Evolutionary conservation across 495 filamentous ascomycete species (phyloP).

Genomic region (Aspergillus avenaceus): DNA sequence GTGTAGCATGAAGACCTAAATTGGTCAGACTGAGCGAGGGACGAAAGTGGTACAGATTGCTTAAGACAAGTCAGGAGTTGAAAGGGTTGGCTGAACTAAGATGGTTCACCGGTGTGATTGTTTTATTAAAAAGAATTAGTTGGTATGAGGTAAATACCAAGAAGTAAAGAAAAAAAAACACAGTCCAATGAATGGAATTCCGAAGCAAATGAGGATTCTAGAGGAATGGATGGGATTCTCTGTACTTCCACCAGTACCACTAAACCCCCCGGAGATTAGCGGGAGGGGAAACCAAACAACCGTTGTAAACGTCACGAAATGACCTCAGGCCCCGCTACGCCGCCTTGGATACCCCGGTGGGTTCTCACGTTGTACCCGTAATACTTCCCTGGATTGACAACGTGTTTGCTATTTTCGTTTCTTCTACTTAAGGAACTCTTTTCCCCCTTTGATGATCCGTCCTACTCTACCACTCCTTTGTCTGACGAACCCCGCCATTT

Average conservation of each 20-base stretch:
- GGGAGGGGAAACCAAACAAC: slow-evolving; percentile 2
- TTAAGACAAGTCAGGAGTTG: too few species aligned
- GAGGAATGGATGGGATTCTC: too few species aligned
- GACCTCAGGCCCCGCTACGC: slow-evolving; percentile 18
- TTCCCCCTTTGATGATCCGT: not conserved
- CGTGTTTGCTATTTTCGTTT: not conserved
- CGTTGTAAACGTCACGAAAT: slow-evolving; percentile 19
- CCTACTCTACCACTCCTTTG: not conserved
- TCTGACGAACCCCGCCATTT: not conserved
- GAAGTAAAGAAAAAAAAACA: not conserved
- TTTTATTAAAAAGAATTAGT: too few species aligned
- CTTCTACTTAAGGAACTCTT: slow-evolving; percentile 7
- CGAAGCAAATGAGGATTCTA: too few species aligned
- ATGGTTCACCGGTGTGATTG: too few species aligned
- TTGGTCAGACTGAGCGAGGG: too few species aligned
- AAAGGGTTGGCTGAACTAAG: too few species aligned
- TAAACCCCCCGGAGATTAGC: slow-evolving; percentile 7
- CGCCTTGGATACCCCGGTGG: slow-evolving; percentile 3
- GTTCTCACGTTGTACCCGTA: not conserved
- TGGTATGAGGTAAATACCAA: too few species aligned
- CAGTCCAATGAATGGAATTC: too few species aligned
- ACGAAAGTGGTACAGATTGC: too few species aligned
- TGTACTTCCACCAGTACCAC: slow-evolving; percentile 3
- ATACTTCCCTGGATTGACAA: not conserved
- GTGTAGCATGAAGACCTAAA: too few species aligned